A percentile compares a stretch with the other conserved stretches of the same genome.
Evolutionary conservation across 306 rosid genomes (phyloP).

Genomic region (Vigna trinervia): DNA sequence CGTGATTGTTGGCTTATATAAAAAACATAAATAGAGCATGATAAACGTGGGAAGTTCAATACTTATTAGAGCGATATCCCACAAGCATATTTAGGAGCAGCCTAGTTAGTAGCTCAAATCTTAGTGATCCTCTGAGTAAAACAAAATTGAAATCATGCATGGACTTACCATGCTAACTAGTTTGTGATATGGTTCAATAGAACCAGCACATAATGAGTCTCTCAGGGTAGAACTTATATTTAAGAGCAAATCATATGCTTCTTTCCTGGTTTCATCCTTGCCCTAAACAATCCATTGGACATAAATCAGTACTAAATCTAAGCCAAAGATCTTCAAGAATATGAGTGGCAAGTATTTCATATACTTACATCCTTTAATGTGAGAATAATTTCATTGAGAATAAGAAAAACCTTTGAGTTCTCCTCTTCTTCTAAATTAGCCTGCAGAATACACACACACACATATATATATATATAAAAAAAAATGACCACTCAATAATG

Average conservation of each 20-base stretch:
- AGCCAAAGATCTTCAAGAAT: slow-evolving; percentile 37
- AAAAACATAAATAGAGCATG: neutral
- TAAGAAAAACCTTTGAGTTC: slow-evolving; percentile 75
- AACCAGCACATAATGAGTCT: slow-evolving; percentile 51
- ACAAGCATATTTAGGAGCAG: slow-evolving; percentile 17
- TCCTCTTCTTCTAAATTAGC: slow-evolving; percentile 70
- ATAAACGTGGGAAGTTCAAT: slow-evolving; percentile 19
- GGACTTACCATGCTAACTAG: slow-evolving; percentile 81
- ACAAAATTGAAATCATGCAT: slow-evolving; percentile 34
- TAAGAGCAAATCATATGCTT: slow-evolving; percentile 74
- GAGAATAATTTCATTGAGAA: slow-evolving; percentile 87
- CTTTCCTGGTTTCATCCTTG: slow-evolving; percentile 76
- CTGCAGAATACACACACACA: slow-evolving; percentile 55
- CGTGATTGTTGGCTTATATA: slow-evolving; percentile 25
- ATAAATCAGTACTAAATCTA: slow-evolving; percentile 38
- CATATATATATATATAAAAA: neutral
- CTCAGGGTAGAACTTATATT: slow-evolving; percentile 72
- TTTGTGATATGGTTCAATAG: slow-evolving; percentile 66
- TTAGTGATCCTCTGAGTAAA: neutral
- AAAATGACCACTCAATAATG: neutral
- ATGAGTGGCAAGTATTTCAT: slow-evolving; percentile 18
- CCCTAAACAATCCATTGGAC: slow-evolving; percentile 57
- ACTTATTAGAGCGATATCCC: neutral
- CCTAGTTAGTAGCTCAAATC: neutral
- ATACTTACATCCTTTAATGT: slow-evolving; percentile 80